Base-by-base conservation (phyloP, 805 yeast genomes). In the Saccharomycopsis fibuligera region DNA sequence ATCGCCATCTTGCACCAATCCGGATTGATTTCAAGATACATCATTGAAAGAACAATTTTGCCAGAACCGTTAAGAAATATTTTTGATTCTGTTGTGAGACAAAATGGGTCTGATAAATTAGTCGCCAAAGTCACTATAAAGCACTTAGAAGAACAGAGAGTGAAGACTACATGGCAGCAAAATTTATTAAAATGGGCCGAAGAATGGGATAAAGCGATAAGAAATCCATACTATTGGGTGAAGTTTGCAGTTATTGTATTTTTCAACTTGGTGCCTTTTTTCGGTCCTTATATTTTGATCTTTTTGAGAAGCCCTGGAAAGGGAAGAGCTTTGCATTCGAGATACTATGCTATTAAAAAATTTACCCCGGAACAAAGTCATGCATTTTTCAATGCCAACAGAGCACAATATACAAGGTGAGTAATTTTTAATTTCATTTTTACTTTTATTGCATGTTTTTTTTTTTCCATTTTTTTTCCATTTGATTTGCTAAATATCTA, bases 1-100 rank as follows among this genome's bases (percentile, higher is more conserved):
- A 45, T 57, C 5, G 49, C 54, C 16, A 54, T 62, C 1, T 53
- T 65, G 31, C 70, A 68, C 41, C 57, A 63, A 40, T 51, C 65
- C 16, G 58, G 58, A 6, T 60, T 63, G 22, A 45, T 67, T 39
- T 60, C 66, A 6, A 56, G 60, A 25, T 50, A 61, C 21, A 56
- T 67, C 33, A 58, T 62, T 33, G 60, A 60, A 17, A 35, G 49
- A 3, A 45, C 66, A n/a, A 52, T 68, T 2, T 52, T 68, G 16
- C 69, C 70, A 2, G 48, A 46, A 2, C 65, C 68, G 1, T 50
- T 67, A 5, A 51, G 47, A 2, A 47, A 45, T 10, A 56, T 65
- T 2, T 68, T 68, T 52, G 72, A 68, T 27, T 35, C 47, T 17
- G 54, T 50, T 4, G 6, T 53, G 5, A 3, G 25, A 17, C 44